Conservation (phyloP, 192 early-diverging fungal species). For the Coemansia sp. region DNA sequence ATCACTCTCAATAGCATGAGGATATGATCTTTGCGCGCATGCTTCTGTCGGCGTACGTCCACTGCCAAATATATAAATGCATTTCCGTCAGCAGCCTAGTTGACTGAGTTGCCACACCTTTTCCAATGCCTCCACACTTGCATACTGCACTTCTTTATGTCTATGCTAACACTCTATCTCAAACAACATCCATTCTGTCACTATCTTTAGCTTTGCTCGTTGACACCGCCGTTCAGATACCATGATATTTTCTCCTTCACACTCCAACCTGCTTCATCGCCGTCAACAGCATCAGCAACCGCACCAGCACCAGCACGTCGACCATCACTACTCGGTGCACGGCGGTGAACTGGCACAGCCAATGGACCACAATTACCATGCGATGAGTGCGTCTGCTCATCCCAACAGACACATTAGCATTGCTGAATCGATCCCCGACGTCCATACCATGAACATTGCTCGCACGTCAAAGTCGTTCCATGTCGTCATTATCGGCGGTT, state of each 20-base stretch:
- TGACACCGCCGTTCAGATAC: neutral
- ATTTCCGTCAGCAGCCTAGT: neutral
- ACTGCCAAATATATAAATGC: neutral
- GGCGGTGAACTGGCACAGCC: neutral
- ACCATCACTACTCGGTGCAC: neutral
- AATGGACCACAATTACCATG: neutral
- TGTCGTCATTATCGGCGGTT: conserved; percentile 55
- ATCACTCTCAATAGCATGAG: neutral
- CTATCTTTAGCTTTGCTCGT: neutral
- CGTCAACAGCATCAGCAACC: conserved; percentile 2
- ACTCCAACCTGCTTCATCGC: conserved; percentile 3
- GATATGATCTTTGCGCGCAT: neutral
- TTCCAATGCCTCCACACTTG: neutral
- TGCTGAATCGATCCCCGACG: conserved; percentile 11
- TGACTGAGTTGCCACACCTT: neutral
- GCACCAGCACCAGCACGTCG: neutral
- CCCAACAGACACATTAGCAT: conserved; percentile 16
- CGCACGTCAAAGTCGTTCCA: conserved; percentile 58
- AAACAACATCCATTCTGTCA: too few species aligned
- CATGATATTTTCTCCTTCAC: neutral
- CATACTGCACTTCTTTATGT: neutral
- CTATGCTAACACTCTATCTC: neutral
- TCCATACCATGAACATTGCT: conserved; percentile 42
- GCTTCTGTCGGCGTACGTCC: neutral
- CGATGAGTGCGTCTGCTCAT: neutral